Conservation (phyloP, 164 flowering plant species). For the Stephania yunnanensis region DNA sequence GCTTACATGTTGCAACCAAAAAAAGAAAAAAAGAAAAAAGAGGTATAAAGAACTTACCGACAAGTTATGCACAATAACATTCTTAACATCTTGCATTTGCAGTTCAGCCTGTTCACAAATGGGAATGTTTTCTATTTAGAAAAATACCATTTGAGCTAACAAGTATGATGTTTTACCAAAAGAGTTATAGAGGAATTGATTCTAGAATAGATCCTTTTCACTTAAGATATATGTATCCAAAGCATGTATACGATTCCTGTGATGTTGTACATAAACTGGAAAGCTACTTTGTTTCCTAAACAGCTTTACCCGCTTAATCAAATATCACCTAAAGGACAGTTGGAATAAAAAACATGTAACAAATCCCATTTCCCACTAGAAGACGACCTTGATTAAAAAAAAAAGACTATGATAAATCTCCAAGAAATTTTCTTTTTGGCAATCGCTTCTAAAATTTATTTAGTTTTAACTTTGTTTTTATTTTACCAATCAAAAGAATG, state of each 20-base stretch:
- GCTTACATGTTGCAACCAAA: background rate
- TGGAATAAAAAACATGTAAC: no score
- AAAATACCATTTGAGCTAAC: background rate
- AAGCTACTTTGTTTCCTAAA: background rate
- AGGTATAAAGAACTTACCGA: slow-evolving; percentile 51
- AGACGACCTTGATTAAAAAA: background rate
- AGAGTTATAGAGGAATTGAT: background rate
- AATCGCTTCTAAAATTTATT: no score
- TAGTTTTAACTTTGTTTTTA: no score
- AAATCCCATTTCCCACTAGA: background rate
- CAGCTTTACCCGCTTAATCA: no score
- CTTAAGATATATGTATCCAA: background rate
- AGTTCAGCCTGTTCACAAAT: slow-evolving; percentile 69
- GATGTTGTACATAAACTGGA: background rate
- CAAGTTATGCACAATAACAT: slow-evolving; percentile 81
- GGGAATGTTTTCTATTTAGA: background rate
- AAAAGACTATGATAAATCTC: no score
- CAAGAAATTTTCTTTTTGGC: no score
- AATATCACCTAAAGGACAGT: no score
- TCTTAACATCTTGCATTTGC: slow-evolving; percentile 84
- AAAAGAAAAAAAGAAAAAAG: background rate
- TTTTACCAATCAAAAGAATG: no score
- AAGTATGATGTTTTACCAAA: background rate
- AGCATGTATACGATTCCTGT: background rate
- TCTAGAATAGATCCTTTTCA: background rate